Conservation (phyloP, 1,284 basidiomycete species). For the Fomitopsis pinicola region DNA sequence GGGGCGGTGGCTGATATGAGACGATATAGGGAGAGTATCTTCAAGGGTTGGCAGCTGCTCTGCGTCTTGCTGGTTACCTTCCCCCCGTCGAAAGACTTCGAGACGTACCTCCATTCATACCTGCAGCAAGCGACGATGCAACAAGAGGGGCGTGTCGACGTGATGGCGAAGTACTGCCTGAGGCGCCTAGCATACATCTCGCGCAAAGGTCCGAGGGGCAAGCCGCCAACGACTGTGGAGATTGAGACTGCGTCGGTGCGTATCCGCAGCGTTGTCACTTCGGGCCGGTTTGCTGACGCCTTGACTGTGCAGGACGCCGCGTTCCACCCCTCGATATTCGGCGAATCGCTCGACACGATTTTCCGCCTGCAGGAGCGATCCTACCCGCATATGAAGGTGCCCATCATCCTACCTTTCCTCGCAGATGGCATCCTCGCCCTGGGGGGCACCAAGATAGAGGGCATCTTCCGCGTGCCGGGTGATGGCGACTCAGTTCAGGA, state of each 20-base stretch:
- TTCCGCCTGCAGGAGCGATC: slow-evolving; percentile 80
- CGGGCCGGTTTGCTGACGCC: not conserved
- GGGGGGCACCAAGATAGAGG: slow-evolving; percentile 79
- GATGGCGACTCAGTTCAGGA: slow-evolving; percentile 83
- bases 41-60: slow-evolving; percentile 88
- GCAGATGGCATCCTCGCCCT: slow-evolving; percentile 86
- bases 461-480: slow-evolving; percentile 88
- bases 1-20: not conserved
- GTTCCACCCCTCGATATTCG: slow-evolving; percentile 91
- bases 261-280: slow-evolving; percentile 10
- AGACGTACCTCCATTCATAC: slow-evolving; percentile 75
- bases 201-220: slow-evolving; percentile 79
- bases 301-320: slow-evolving; percentile 66
- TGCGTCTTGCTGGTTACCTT: slow-evolving; percentile 86
- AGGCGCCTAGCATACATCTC: slow-evolving; percentile 67
- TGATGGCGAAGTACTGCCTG: slow-evolving; percentile 87
- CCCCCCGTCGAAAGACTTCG: slow-evolving; percentile 88
- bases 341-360: slow-evolving; percentile 80
- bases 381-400: slow-evolving; percentile 80
- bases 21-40: slow-evolving; percentile 66
- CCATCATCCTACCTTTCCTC: slow-evolving; percentile 89
- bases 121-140: slow-evolving; percentile 64
- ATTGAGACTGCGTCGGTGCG: slow-evolving; percentile 84
- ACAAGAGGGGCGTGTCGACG: slow-evolving; percentile 71
- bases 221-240: slow-evolving; percentile 74